Conservation (phyloP, 164 flowering plant genomes). For the Santalum album region DNA sequence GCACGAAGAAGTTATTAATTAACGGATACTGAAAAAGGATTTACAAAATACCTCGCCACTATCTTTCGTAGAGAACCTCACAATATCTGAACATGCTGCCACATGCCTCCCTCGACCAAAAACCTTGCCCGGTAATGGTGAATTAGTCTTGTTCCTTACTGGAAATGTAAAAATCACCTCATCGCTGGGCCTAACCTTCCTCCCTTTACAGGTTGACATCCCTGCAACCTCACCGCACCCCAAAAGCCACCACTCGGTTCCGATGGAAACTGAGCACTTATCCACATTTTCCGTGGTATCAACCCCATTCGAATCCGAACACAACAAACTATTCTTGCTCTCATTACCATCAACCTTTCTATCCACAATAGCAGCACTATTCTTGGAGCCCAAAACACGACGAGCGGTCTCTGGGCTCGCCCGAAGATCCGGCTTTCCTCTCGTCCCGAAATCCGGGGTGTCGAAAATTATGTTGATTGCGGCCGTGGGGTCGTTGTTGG, state of each 20-base stretch:
- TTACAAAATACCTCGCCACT: slow-evolving; percentile 60
- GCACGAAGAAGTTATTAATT: no score
- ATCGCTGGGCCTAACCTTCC: slow-evolving; percentile 59
- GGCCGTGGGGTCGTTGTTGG: slow-evolving; percentile 76
- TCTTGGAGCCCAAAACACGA: slow-evolving; percentile 10
- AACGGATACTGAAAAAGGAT: neutral
- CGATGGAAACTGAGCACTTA: slow-evolving; percentile 8
- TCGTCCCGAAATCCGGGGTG: slow-evolving; percentile 40
- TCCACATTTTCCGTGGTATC: slow-evolving; percentile 2
- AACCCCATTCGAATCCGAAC: neutral
- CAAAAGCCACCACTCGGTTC: slow-evolving; percentile 74
- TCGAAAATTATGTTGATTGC: slow-evolving; percentile 89
- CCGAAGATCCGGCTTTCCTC: slow-evolving; percentile 5
- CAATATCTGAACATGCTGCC: slow-evolving; percentile 71
- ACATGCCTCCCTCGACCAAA: slow-evolving; percentile 46
- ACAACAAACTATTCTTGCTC: neutral
- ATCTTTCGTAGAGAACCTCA: slow-evolving; percentile 69
- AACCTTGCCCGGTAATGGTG: slow-evolving; percentile 39
- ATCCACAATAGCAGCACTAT: neutral
- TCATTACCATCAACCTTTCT: slow-evolving; percentile 6
- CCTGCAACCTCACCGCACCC: slow-evolving; percentile 64
- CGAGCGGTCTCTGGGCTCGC: slow-evolving; percentile 8
- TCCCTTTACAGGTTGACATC: slow-evolving; percentile 85
- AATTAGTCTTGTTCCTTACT: slow-evolving; percentile 15
- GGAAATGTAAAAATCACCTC: slow-evolving; percentile 65